Conservation (phyloP, 2,329 filamentous ascomycete genomes). For the Xylogone sp. region DNA sequence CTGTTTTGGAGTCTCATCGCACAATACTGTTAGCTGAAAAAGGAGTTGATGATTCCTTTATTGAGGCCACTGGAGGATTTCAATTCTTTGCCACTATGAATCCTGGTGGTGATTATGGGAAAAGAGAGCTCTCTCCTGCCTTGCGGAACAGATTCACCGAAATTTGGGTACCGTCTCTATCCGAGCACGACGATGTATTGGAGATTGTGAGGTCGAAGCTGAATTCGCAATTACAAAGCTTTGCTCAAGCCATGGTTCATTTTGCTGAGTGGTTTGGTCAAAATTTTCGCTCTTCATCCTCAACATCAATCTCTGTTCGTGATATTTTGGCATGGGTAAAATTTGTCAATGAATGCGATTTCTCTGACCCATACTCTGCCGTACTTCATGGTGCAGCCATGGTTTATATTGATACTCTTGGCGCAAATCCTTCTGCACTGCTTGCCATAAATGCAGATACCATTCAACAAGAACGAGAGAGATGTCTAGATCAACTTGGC, state of each 20-base stretch:
- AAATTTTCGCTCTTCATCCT: constrained; percentile 71
- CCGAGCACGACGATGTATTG: constrained; percentile 78
- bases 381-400: constrained; percentile 86
- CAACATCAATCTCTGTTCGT: constrained; percentile 81
- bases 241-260: constrained; percentile 68
- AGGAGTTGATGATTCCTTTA: constrained; percentile 76
- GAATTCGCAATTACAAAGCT: constrained; percentile 44
- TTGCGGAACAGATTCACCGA: constrained; percentile 96
- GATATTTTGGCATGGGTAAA: constrained; percentile 91
- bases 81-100: constrained; percentile 99
- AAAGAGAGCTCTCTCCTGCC: constrained; percentile 93
- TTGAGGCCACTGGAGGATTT: constrained; percentile 74
- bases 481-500: constrained; percentile 70
- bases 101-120: constrained; percentile 95
- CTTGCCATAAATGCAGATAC: constrained; percentile 68
- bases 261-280: constrained; percentile 93
- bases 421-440: constrained; percentile 88
- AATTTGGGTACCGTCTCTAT: constrained; percentile 92
- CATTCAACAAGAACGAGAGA: constrained; percentile 65
- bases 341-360: constrained; percentile 69
- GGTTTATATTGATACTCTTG: constrained; percentile 92
- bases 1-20: constrained; percentile 84
- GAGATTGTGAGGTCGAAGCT: constrained; percentile 84
- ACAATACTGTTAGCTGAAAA: constrained; percentile 91
- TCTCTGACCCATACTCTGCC: constrained; percentile 38